A percentile compares a stretch with the other conserved stretches of the same genome.
These are phyloP conservation scores for Colletotrichum theobromicola DNA, from an alignment of 2,329 filamentous ascomycete species.

Conservation along the genomic window DNA sequence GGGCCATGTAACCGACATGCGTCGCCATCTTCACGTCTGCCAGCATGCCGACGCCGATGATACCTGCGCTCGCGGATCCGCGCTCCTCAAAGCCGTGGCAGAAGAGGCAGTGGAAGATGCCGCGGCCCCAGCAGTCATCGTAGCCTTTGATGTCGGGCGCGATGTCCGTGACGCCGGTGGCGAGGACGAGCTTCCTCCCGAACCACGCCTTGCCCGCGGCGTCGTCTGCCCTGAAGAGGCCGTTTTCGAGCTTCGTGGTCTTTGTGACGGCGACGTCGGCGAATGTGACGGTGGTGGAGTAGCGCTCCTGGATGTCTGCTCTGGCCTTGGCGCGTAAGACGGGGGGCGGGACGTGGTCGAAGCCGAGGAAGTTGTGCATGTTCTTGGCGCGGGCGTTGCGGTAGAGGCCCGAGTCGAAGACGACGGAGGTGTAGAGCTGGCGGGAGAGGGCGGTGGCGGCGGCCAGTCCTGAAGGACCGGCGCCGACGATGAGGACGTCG, in stretches of 20 bases:
- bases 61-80: constrained; percentile 47
- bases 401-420: constrained; percentile 57
- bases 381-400: constrained; percentile 52
- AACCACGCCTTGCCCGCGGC: constrained; percentile 43
- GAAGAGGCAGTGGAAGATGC: constrained; percentile 64
- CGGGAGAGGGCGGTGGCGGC: constrained; percentile 52
- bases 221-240: constrained; percentile 44
- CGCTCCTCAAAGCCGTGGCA: constrained; percentile 66
- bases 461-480: constrained; percentile 56
- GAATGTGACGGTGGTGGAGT: constrained; percentile 27
- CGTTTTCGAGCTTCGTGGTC: constrained; percentile 32
- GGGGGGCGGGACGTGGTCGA: constrained; percentile 41
- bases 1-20: constrained; percentile 48
- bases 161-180: constrained; percentile 57
- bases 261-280: constrained; percentile 34
- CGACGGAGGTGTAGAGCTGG: constrained; percentile 49
- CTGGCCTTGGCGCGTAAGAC: constrained; percentile 38
- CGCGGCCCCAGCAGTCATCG: constrained; percentile 56
- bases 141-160: constrained; percentile 59
- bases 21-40: constrained; percentile 34
- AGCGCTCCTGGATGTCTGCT: constrained; percentile 37
- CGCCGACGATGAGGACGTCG: constrained; percentile 59
- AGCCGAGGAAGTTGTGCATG: constrained; percentile 52
- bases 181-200: constrained; percentile 60
- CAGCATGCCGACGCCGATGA: constrained; percentile 47